Base-by-base conservation (phyloP, 192 early-diverging fungal genomes). In the Linnemannia schmuckeri region DNA sequence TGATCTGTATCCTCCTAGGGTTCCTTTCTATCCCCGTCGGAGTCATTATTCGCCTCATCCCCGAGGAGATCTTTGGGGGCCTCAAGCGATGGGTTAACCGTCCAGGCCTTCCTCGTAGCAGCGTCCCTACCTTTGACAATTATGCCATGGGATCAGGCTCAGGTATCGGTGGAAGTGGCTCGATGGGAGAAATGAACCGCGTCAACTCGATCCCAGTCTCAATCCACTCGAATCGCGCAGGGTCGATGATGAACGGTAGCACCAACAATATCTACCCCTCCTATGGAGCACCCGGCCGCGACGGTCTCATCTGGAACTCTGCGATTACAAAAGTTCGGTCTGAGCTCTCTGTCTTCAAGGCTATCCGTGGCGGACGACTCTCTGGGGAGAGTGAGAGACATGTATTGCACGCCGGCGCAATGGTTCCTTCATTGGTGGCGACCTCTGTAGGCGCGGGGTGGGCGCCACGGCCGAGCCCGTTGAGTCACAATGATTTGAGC, bases 1-100 rank as follows among this genome's bases (percentile, higher is more conserved):
- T 88, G 24, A 94, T 99, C 63, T 97, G 94, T 40, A 80, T 99
- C 46, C 88, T 92, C 7, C 75, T 96, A 74, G 99, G 98, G 44
- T 72, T 95, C 40, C 82, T 97, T 3, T 94, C 97, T 8, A 80
- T 99, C 20, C 96, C 96, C 2, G 88, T 99, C 38, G 99, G 97
- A 74, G 94, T 95, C 35, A 77, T 97, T 7, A 92, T 99, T 63
- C 92, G 97, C n/a, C 86, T 99, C 24, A 89, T 98, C 30, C 99
- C 99, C 3, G 96, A 98, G 79, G 77, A 83, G 27, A 30, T 89
- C 30, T 91, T 92, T 74, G 72, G 78, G 1, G 77, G 82, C 1
- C 54, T 92, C 38, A 84, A 78, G 54, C 20, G 49, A 15, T 77
- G 85, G 76, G 66, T 87, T 33, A 74, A 87, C 55, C 76, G 35